These are phyloP conservation scores for Nemania bipapillata DNA, from an alignment of 2,329 filamentous ascomycete genomes.

Conservation along the genomic window DNA sequence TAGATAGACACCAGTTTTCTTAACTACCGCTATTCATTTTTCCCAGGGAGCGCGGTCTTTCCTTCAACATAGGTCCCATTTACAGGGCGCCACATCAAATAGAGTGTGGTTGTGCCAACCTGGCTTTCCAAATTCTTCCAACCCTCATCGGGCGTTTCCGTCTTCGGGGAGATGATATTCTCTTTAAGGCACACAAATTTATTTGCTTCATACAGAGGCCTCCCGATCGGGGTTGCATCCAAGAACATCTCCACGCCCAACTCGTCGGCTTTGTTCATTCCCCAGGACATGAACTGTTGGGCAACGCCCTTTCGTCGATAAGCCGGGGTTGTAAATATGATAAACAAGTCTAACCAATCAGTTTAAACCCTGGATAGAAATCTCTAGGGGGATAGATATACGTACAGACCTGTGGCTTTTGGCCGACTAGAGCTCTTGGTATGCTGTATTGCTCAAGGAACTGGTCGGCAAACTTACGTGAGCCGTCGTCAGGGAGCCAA, in stretches of 20 bases:
- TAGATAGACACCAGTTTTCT: no score
- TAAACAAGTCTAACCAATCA: slow-evolving; percentile 34
- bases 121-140: slow-evolving; percentile 52
- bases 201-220: slow-evolving; percentile 43
- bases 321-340: slow-evolving; percentile 44
- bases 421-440: slow-evolving; percentile 36
- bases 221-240: slow-evolving; percentile 41
- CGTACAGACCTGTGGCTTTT: slow-evolving; percentile 43
- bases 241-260: slow-evolving; percentile 44
- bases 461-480: slow-evolving; percentile 42
- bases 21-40: neutral
- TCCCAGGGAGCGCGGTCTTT: neutral
- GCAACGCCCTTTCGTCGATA: slow-evolving; percentile 42
- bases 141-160: slow-evolving; percentile 35
- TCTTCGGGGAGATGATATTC: slow-evolving; percentile 40
- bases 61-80: neutral
- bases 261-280: slow-evolving; percentile 41
- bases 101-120: slow-evolving; percentile 50
- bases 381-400: slow-evolving; percentile 2
- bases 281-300: slow-evolving; percentile 44
- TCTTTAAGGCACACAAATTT: slow-evolving; percentile 30
- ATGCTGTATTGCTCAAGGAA: slow-evolving; percentile 15
- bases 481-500: slow-evolving; percentile 50
- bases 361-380: neutral
- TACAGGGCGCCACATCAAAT: slow-evolving; percentile 25